Base-by-base conservation (phyloP, 495 filamentous ascomycete species). In the Talaromyces borbonicus region DNA sequence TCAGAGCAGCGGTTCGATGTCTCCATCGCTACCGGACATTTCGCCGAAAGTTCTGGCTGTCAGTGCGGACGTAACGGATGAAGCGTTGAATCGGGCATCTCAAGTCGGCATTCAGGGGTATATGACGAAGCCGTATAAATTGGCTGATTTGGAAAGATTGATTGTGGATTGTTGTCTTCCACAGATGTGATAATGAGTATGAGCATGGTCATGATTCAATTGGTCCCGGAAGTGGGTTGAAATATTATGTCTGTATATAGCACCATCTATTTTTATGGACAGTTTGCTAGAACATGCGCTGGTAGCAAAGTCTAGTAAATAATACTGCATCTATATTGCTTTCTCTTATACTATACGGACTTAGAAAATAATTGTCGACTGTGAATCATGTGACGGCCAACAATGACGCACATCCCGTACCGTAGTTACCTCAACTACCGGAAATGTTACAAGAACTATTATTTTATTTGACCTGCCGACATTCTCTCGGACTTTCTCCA, bases 91-190 rank as follows among this genome's bases (percentile, higher is more conserved):
- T 38, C 70, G 77, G 41, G 83, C 83, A 14, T 77, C 72, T 23
- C 68, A 71, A 49, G 79, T 79, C 3, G 85, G 84, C 16, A 89
- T 90, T 67, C 76, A 77, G 53, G 84, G 82, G 16, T 85, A 85
- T 56, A 80, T 89, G 71, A 81, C 80, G 11, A 90, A 90, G 57
- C 85, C 84, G 4, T 87, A 85, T 56, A 84, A 83, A 63, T 63
- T 87, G 20, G 57, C 74, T 14, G 83, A 87, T 65, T 64, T 88
- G 42, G 79, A 87, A 62, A 64, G 73, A 19, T 59, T 87, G 54
- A 83, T 87, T 41, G 52, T 73, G 20, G 74, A 82, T 46, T 80
- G 83, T 53, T 87, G 71, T 50, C 24, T 32, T n/a, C 18, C 41
- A 16, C 38, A 41, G 18, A 20, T 26, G 15, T 26, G 38, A 26